Evolutionary conservation across 148 eudicot genomes (phyloP).

Genomic region (Persicaria maculosa): DNA sequence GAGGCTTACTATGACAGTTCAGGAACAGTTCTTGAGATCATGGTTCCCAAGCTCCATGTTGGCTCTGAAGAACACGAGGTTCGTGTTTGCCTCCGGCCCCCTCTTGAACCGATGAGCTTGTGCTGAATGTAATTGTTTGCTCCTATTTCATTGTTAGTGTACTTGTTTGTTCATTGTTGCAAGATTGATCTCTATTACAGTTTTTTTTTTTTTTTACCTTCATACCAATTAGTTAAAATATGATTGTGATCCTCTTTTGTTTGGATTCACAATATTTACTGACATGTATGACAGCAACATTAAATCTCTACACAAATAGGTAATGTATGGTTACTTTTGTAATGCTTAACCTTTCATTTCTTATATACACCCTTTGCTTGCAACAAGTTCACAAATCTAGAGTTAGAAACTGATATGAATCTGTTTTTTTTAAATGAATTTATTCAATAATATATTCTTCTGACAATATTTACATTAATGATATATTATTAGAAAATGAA

Average conservation of each 20-base stretch:
- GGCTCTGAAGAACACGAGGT: slow-evolving; percentile 82
- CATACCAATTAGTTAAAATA: not conserved
- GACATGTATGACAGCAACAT: not conserved
- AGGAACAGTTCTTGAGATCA: slow-evolving; percentile 63
- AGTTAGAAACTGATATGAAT: not conserved
- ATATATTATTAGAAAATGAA: too few species aligned
- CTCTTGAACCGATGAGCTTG: slow-evolving; percentile 44
- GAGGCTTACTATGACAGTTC: slow-evolving; percentile 68
- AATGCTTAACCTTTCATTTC: not conserved
- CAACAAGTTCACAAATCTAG: not conserved
- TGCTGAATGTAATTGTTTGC: slow-evolving; percentile 12
- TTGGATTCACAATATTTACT: not conserved
- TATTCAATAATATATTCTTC: too few species aligned
- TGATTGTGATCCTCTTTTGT: not conserved
- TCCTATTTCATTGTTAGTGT: not conserved
- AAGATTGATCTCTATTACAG: slow-evolving; percentile 8
- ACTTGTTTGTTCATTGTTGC: not conserved
- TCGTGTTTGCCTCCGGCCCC: slow-evolving; percentile 57
- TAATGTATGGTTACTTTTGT: not conserved
- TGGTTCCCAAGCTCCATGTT: slow-evolving; percentile 64
- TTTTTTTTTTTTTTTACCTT: not conserved
- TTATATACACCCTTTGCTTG: not conserved
- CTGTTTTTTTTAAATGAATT: too few species aligned
- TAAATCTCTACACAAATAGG: not conserved
- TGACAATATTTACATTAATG: too few species aligned